Conservation (phyloP, 352 stramenopile genomes). For the Phytophthora boehmeriae region DNA sequence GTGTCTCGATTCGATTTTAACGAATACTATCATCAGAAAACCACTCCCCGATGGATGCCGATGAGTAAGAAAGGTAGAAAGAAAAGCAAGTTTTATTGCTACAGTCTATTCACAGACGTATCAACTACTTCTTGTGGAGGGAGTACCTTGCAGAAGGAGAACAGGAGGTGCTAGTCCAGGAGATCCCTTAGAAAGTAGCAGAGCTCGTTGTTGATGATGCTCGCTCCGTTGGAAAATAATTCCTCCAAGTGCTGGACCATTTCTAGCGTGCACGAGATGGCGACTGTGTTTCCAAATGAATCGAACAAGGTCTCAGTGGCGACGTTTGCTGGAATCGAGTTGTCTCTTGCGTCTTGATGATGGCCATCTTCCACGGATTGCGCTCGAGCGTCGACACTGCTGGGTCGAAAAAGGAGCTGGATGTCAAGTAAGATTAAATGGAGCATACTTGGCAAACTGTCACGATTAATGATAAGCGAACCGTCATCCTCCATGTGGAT, state of each 20-base stretch:
- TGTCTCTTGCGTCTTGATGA: background rate
- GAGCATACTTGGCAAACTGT: slow-evolving; percentile 36
- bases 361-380: background rate
- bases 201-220: slow-evolving; percentile 54
- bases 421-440: slow-evolving; percentile 35
- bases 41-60: slow-evolving; percentile 40
- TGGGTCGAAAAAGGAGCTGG: slow-evolving; percentile 43
- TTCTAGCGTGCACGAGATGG: slow-evolving; percentile 52
- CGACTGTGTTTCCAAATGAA: slow-evolving; percentile 53
- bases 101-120: background rate
- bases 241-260: slow-evolving; percentile 50
- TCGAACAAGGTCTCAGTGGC: slow-evolving; percentile 28
- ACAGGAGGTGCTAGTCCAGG: slow-evolving; percentile 39
- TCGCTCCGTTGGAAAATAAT: slow-evolving; percentile 53
- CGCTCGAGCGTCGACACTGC: background rate
- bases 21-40: slow-evolving; percentile 85
- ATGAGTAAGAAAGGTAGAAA: slow-evolving; percentile 44
- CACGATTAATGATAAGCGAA: slow-evolving; percentile 57
- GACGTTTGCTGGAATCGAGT: background rate
- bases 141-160: slow-evolving; percentile 1
- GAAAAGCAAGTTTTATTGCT: slow-evolving; percentile 9
- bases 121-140: slow-evolving; percentile 5
- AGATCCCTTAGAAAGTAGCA: slow-evolving; percentile 80
- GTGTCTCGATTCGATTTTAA: slow-evolving; percentile 93
- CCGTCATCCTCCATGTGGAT: slow-evolving; percentile 70